Evolutionary conservation across 208 protist species (phyloP).

Genomic region (Leishmania arabica): DNA sequence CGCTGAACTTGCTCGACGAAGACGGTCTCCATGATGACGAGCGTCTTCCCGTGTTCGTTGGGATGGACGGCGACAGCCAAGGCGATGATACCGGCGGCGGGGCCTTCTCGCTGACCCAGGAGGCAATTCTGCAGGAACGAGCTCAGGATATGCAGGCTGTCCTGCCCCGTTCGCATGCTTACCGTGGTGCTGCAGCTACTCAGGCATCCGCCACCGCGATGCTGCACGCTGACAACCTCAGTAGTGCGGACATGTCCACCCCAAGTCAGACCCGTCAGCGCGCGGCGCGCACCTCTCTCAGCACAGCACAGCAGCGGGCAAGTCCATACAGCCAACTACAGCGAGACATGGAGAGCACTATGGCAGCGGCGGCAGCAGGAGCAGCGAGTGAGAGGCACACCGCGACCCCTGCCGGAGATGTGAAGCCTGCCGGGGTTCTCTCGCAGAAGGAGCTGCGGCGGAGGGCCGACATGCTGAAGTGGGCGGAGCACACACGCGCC

Average conservation of each 20-base stretch:
- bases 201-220: neutral
- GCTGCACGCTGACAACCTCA: neutral
- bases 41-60: conserved; percentile 20
- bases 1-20: conserved; percentile 35
- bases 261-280: conserved; percentile 7
- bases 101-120: conserved; percentile 35
- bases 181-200: conserved; percentile 1
- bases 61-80: neutral
- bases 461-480: conserved; percentile 39
- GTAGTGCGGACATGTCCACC: neutral
- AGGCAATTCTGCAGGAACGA: conserved; percentile 32
- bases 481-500: conserved; percentile 43
- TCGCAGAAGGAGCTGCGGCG: conserved; percentile 31
- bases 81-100: neutral
- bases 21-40: conserved; percentile 35
- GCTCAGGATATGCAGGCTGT: conserved; percentile 14
- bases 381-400: neutral
- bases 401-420: neutral
- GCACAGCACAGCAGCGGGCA: neutral
- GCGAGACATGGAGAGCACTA: conserved; percentile 16
- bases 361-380: neutral
- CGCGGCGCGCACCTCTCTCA: conserved; percentile 6
- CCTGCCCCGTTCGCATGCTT: conserved; percentile 15
- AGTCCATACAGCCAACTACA: conserved; percentile 39
- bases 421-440: neutral